Evolutionary conservation across 768 basidiomycete species (phyloP), one percentile per base, ranked within the genome.

Genomic region (Hygrophoropsis aurantiaca): DNA sequence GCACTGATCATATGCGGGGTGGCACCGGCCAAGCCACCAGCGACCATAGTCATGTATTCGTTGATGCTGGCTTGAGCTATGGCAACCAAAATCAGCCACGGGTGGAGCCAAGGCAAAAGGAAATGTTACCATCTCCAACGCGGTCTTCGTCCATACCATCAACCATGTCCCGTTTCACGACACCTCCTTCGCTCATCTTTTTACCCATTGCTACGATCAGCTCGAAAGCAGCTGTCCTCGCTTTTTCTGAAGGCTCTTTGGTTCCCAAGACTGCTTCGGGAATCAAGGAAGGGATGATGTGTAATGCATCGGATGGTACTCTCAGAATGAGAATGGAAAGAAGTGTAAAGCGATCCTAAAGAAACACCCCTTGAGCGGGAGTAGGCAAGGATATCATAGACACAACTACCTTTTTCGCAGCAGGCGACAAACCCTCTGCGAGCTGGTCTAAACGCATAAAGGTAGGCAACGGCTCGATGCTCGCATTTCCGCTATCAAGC

Each of bases 1-100:
- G 97, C 97, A 60, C 94, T 95, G 64, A 98, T 95, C 93, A 97
- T 98, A 62, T 99, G 97, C 0, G 95, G 94, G 10, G 83, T 90
- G 11, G 89, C 85, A 18, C 92, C 94, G 8, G 93, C 94, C 39
- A 98, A 70, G 47, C 97, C 97, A 55, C 93, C 94, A 30, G 90
- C 90, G 23, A 97, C 74, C 94, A 99, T 98, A 3, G 90, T 99
- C 72, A 98, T 75, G 63, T 90, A 98, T 63, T 98, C 97, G 56
- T 92, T 85, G 37, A 94, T 77, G 58, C 65, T 90, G 0, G 93
- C 94, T 43, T 70, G 68, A 43, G 81, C 89, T 80, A 46, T 9
- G 48, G 35, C 40, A 34, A 23, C 70, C 38, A 9, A 40, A 46
- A 39, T 41, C 33, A 54, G 40, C 9, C 50, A 24, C 42, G 7